Evolutionary conservation across 495 filamentous ascomycete genomes (phyloP).

Genomic region (Aspergillus taichungensis): DNA sequence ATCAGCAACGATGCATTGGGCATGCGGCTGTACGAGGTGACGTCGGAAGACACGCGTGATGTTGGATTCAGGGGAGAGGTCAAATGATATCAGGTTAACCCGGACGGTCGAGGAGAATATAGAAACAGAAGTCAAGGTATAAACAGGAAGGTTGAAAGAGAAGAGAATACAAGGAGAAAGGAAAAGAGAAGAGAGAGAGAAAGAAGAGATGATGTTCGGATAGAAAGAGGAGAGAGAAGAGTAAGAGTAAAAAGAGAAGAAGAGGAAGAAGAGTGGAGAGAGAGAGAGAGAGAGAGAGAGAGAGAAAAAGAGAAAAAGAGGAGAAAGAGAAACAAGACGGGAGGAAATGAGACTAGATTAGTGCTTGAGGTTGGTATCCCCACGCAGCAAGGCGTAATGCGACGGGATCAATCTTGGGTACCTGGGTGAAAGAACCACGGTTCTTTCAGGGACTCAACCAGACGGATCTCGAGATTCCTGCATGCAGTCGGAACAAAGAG

Average conservation of each 20-base stretch:
- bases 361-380: background rate
- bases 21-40: background rate
- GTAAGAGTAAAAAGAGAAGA: background rate
- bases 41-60: background rate
- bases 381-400: background rate
- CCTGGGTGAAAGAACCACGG: no score
- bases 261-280: conserved; percentile 2
- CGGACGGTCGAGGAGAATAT: no score
- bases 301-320: conserved; percentile 3
- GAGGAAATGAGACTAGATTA: background rate
- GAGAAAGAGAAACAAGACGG: conserved; percentile 3
- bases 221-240: conserved; percentile 2
- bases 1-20: no score
- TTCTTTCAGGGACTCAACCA: no score
- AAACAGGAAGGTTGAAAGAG: background rate
- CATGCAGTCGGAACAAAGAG: no score
- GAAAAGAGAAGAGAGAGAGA: conserved; percentile 4
- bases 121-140: background rate
- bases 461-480: no score
- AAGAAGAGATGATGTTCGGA: conserved; percentile 1
- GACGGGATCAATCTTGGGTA: background rate
- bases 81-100: no score
- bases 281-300: conserved; percentile 1
- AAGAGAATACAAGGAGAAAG: conserved; percentile 1
- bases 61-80: background rate